Evolutionary conservation across 1,139 yeast species (phyloP).

Genomic region (Pichia sp.): DNA sequence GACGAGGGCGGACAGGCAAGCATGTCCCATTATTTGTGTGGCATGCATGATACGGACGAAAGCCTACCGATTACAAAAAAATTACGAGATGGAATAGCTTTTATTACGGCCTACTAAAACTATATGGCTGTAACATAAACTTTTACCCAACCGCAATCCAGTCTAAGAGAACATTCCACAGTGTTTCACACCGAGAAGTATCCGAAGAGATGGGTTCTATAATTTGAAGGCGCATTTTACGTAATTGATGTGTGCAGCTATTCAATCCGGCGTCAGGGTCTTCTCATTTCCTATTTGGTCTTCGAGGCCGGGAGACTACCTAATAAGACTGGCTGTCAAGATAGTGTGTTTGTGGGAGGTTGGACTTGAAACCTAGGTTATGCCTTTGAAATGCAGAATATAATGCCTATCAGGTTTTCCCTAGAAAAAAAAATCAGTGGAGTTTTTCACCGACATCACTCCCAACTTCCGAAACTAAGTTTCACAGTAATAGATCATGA

Average conservation of each 20-base stretch:
- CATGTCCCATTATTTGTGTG: background rate
- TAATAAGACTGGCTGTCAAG: too few relatives aligned
- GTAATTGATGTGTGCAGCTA: background rate
- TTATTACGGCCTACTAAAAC: background rate
- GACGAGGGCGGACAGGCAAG: background rate
- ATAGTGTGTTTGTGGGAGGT: too few relatives aligned
- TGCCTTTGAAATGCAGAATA: background rate
- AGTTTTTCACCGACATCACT: conserved; percentile 2
- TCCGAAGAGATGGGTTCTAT: too few relatives aligned
- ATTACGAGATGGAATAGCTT: background rate
- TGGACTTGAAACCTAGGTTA: background rate
- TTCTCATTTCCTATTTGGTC: background rate
- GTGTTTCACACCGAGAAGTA: background rate
- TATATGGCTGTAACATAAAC: too few relatives aligned
- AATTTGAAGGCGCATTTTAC: background rate
- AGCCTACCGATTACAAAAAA: too few relatives aligned
- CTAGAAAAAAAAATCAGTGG: background rate
- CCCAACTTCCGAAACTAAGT: conserved; percentile 10
- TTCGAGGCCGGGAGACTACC: background rate
- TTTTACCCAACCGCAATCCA: background rate
- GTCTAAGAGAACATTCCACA: background rate
- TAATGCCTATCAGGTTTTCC: background rate
- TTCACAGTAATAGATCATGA: conserved; percentile 6
- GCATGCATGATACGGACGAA: background rate
- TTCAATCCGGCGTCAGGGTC: background rate